Conservation (phyloP, 78 protist genomes). For the slime mould (Dictyostelium discoideum) region DNA sequence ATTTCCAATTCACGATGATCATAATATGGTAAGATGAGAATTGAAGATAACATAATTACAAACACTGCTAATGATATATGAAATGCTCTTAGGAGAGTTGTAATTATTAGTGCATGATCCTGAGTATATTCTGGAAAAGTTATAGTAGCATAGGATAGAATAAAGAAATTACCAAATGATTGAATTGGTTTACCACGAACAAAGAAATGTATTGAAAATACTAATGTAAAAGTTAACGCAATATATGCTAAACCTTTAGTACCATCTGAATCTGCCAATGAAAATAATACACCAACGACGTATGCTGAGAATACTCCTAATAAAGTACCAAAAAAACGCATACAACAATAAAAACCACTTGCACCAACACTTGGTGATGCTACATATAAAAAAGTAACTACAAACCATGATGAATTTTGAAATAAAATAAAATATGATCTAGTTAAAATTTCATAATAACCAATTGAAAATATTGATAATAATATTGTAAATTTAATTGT, state of each 20-base stretch:
- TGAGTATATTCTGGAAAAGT: conserved; percentile 18
- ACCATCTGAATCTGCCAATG: background rate
- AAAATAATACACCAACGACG: conserved; percentile 24
- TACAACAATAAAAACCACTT: background rate
- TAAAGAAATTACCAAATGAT: conserved; percentile 27
- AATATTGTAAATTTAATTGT: conserved; percentile 12
- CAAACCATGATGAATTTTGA: conserved; percentile 18
- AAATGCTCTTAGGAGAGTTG: background rate
- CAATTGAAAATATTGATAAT: conserved; percentile 19
- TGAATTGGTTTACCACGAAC: conserved; percentile 16
- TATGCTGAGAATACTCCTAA: conserved; percentile 11
- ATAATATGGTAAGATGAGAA: background rate
- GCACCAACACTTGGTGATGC: conserved; percentile 12
- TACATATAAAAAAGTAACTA: conserved; percentile 16
- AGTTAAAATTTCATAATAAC: conserved; percentile 4
- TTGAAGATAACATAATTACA: background rate
- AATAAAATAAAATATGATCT: conserved; percentile 20
- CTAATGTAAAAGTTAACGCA: background rate
- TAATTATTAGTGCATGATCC: background rate
- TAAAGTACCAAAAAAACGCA: conserved; percentile 32
- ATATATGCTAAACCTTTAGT: background rate
- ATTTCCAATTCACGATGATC: conserved; percentile 6
- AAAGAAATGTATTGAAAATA: conserved; percentile 1
- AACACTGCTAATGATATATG: conserved; percentile 18
- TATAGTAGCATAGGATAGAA: conserved; percentile 37